Base-by-base conservation (phyloP, 306 rosid species). In the Sechiopsis laciniata region DNA sequence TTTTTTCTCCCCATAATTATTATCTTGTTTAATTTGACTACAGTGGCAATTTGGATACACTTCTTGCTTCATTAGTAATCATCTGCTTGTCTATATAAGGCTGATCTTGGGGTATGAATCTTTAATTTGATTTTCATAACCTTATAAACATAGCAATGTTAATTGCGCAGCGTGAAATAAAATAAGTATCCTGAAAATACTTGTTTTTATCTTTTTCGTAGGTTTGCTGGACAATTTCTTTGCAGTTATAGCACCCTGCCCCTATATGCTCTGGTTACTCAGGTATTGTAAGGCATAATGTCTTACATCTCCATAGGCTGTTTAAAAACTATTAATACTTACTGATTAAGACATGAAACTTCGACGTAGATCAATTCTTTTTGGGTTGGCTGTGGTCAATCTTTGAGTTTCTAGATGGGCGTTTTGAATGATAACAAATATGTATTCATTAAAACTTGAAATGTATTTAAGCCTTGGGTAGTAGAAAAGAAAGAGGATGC, bases 181-280 rank as follows among this genome's bases (percentile, higher is more conserved):
- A 9, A 73, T 70, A 48, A 56, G 67, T 64, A 77, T 55, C 56
- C 32, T 21, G 65, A 71, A 75, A 77, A 50, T 73, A 60, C 63
- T 54, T 75, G 22, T 61, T 61, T 61, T 61, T 67, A 20, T 66
- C 16, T 60, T 77, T 67, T 54, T 78, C 74, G 71, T 76, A 94
- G 99, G 81, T 91, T 94, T 78, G 83, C 95, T 0, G 99, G 97
- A 55, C 99, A 94, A 78, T 87, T 91, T 84, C 85, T 91, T 61
- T 94, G 99, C 86, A 94, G 99, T 84, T 94, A 94, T 76, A 94
- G 96, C 80, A 94, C 99, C 78, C 85, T 94, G 88, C 99, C 99
- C 32, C 87, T 94, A 6, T 94, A 94, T 78, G 99, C 99, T 70
- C 87, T 94, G 71, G 99, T 91, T 75, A 91, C 99, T 74, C 99